These are phyloP conservation scores for Carex arenaria DNA, from an alignment of 202 grass and related monocot species.

Conservation along the genomic window DNA sequence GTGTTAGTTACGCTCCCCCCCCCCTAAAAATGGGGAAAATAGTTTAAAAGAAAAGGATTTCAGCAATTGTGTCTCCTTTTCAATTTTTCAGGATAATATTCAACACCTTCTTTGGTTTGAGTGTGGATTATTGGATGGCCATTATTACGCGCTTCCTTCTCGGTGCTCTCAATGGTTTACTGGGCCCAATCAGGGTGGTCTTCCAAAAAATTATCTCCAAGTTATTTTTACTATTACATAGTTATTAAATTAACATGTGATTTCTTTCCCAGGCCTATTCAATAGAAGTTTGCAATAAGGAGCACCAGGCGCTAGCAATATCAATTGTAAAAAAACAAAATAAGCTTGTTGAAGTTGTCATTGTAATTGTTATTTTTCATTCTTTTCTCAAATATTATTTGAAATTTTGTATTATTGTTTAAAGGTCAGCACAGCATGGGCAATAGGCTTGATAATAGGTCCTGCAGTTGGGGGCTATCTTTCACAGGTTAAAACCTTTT, in stretches of 20 bases:
- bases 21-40: background rate
- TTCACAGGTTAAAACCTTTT: constrained; percentile 53
- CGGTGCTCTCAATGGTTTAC: constrained; percentile 53
- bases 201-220: background rate
- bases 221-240: constrained; percentile 1
- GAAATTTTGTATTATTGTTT: constrained; percentile 13
- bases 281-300: constrained; percentile 69
- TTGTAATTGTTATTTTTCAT: background rate
- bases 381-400: background rate
- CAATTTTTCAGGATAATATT: constrained; percentile 58
- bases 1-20: constrained; percentile 35
- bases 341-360: background rate
- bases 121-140: constrained; percentile 82
- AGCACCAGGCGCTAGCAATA: constrained; percentile 59
- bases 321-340: constrained; percentile 48
- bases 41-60: background rate
- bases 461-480: constrained; percentile 84
- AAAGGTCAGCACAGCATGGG: constrained; percentile 55
- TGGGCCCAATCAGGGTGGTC: constrained; percentile 73
- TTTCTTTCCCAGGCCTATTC: constrained; percentile 66
- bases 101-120: constrained; percentile 86
- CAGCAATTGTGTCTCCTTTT: background rate
- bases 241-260: background rate
- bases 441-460: constrained; percentile 71
- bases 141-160: constrained; percentile 55